Conservation (phyloP, 345 rosid genomes). For the Toxicodendron radicans region DNA sequence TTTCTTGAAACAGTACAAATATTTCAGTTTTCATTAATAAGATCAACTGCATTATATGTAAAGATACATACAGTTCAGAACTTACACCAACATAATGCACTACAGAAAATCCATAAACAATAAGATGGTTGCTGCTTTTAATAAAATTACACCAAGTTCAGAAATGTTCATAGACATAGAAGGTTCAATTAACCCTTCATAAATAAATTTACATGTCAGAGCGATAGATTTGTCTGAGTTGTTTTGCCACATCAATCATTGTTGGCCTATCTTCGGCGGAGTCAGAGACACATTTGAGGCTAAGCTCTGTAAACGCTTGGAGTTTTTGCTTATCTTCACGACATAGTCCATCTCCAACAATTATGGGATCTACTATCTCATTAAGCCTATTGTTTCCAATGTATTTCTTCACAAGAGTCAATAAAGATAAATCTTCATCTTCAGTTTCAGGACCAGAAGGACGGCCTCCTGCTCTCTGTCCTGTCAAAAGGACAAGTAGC, state of each 20-base stretch:
- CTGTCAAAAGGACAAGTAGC: constrained; percentile 22
- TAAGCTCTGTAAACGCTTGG: not conserved
- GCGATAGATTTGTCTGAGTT: constrained; percentile 7
- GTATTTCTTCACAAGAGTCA: not conserved
- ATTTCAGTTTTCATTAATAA: no score
- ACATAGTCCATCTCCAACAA: constrained; percentile 12
- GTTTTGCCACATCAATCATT: constrained; percentile 27
- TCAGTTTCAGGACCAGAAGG: not conserved
- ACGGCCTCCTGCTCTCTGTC: not conserved
- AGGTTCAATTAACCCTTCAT: no score
- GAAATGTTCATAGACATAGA: no score
- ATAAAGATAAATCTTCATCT: not conserved
- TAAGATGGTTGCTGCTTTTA: no score
- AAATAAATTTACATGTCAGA: no score
- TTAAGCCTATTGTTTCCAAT: not conserved
- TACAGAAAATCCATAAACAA: no score
- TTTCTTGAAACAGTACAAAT: no score
- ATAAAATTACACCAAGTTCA: no score
- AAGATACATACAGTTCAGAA: no score
- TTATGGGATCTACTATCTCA: constrained; percentile 16
- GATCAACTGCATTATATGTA: no score
- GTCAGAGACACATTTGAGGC: not conserved
- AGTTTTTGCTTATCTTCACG: not conserved
- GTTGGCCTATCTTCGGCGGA: constrained; percentile 20
- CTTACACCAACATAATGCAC: no score